Conservation (phyloP, 495 filamentous ascomycete genomes). For the Podospora pseudocomata region DNA sequence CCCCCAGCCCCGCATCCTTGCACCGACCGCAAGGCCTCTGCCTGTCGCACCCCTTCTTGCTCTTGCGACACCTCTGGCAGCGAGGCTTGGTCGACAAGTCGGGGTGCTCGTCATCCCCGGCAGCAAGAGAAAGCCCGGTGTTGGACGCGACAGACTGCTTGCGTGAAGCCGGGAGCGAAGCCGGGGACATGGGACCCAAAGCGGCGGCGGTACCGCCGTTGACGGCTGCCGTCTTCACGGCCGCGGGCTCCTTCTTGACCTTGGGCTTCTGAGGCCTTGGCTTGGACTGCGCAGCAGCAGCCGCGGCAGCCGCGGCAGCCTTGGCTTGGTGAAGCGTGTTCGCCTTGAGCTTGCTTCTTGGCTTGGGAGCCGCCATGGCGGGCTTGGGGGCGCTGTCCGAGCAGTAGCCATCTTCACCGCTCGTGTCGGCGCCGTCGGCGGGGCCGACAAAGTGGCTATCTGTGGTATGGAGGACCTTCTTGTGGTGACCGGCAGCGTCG, state of each 20-base stretch:
- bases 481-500: conserved; percentile 45
- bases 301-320: conserved; percentile 27
- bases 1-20: conserved; percentile 88
- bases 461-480: conserved; percentile 54
- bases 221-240: conserved; percentile 7
- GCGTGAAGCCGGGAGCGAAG: conserved; percentile 66
- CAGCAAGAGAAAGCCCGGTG: conserved; percentile 59
- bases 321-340: conserved; percentile 30
- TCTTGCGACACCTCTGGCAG: conserved; percentile 97
- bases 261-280: conserved; percentile 53
- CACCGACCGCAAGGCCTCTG: conserved; percentile 92
- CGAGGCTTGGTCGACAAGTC: conserved; percentile 91
- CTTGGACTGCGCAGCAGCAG: conserved; percentile 43
- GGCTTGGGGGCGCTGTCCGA: conserved; percentile 46
- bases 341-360: conserved; percentile 43
- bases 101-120: conserved; percentile 75
- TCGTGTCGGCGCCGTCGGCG: conserved; percentile 68
- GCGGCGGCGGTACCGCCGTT: conserved; percentile 20
- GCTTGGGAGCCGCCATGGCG: conserved; percentile 36
- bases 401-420: conserved; percentile 64
- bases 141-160: conserved; percentile 77
- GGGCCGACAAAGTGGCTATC: conserved; percentile 59
- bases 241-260: background rate
- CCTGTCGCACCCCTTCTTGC: conserved; percentile 97
- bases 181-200: conserved; percentile 61